A percentile compares a stretch with the other conserved stretches of the same genome.
Evolutionary conservation across 176 grass and related monocot genomes (phyloP).

Genomic region (Chloris gayana): DNA sequence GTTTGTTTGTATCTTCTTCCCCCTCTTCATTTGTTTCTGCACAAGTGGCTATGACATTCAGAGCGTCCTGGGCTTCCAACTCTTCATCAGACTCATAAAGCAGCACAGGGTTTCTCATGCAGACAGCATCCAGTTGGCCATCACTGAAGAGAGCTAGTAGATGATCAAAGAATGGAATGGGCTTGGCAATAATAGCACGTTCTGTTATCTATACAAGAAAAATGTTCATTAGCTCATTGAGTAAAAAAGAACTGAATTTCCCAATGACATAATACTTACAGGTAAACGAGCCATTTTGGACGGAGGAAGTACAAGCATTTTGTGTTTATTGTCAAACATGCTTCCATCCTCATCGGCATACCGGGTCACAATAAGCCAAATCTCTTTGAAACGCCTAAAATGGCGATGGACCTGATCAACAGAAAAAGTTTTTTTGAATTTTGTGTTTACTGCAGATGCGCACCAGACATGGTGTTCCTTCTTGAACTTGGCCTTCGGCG

Average conservation of each 20-base stretch:
- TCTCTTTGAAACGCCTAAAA: conserved; percentile 61
- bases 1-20: neutral
- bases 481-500: conserved; percentile 56
- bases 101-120: conserved; percentile 18
- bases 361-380: conserved; percentile 46
- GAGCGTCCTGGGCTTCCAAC: conserved; percentile 40
- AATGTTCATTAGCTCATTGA: conserved; percentile 12
- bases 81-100: conserved; percentile 35
- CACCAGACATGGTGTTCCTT: conserved; percentile 49
- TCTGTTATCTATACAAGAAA: conserved; percentile 49
- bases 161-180: conserved; percentile 55
- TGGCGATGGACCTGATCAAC: conserved; percentile 61
- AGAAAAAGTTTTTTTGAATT: conserved; percentile 48
- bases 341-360: conserved; percentile 39
- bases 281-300: conserved; percentile 49
- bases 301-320: conserved; percentile 52
- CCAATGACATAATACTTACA: conserved; percentile 44
- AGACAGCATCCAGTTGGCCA: conserved; percentile 43
- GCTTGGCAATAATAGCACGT: conserved; percentile 55
- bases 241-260: conserved; percentile 16
- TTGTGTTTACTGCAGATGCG: conserved; percentile 46
- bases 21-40: conserved; percentile 3
- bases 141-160: conserved; percentile 46
- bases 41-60: conserved; percentile 35
- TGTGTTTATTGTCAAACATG: conserved; percentile 49